Percentiles rank a stretch among this genome's conserved stretches.
Conservation (phyloP, 306 rosid species). For the Gillenia trifoliata region DNA sequence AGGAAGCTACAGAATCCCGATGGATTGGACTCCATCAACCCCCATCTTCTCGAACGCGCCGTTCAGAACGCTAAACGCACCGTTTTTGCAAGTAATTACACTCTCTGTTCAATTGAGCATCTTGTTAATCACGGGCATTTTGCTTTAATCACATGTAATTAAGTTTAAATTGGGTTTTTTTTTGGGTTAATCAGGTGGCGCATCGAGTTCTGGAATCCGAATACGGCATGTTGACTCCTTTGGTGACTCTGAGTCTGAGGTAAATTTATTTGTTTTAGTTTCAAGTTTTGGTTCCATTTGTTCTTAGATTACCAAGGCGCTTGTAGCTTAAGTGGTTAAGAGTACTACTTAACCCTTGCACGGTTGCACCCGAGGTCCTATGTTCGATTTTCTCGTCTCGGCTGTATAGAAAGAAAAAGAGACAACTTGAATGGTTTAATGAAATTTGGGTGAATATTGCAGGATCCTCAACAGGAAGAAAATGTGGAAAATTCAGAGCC, state of each 20-base stretch:
- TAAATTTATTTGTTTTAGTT: not conserved
- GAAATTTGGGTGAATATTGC: slow-evolving; percentile 7
- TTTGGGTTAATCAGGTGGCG: slow-evolving; percentile 38
- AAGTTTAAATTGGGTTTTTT: not conserved
- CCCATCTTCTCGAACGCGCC: slow-evolving; percentile 64
- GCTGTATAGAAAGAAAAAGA: not conserved
- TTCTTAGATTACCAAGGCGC: no score
- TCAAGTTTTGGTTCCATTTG: not conserved
- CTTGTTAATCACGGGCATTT: not conserved
- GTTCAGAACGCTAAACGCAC: slow-evolving; percentile 67
- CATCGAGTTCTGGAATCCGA: slow-evolving; percentile 45
- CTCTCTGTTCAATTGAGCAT: not conserved
- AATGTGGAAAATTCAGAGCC: slow-evolving; percentile 22
- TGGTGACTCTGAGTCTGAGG: slow-evolving; percentile 57
- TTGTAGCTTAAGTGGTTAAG: not conserved
- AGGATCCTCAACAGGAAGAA: slow-evolving; percentile 48
- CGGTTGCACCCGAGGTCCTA: no score
- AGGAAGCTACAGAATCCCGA: slow-evolving; percentile 67
- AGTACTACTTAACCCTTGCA: no score
- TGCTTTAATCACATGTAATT: not conserved
- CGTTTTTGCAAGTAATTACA: slow-evolving; percentile 40
- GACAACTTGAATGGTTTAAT: not conserved
- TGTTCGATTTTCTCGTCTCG: no score
- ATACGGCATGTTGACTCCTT: slow-evolving; percentile 71
- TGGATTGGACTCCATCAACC: slow-evolving; percentile 64